Evolutionary conservation across 805 yeast genomes (phyloP), one percentile per base, ranked within the genome.

Genomic region (Metschnikowia proteae): DNA sequence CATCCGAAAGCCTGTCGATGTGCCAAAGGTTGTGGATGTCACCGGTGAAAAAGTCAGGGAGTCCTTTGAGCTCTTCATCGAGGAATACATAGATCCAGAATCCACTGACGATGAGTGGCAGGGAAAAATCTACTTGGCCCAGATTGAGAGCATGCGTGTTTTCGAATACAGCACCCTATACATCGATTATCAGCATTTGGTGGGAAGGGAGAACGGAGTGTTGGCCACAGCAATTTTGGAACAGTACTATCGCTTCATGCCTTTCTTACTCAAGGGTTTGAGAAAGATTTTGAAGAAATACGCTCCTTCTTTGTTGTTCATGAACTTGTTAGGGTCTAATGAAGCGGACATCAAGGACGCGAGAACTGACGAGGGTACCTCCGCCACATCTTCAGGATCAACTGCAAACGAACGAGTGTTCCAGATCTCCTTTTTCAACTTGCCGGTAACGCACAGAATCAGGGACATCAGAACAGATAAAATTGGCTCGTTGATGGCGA

Each of bases 11-110:
- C 47, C 53, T 6, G 58, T 57, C 29, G 58, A 55, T 27, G 88
- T 92, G 46, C 90, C 95, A 27, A 88, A 86, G 62, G 96, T 94
- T 27, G 81, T 81, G 27, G 99, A 94, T 70, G 81, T 82, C 41
- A 89, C 97, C 3, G 97, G 96, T 50, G 97, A 91, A 63, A 88
- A 88, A 58, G 97, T 94, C 13, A 80, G 92, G 38, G 96, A 89
- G 65, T 83, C 91, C 11, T 92, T 94, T 65, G 96, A 91, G 64
- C 81, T 78, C 55, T 92, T 92, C 61, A 68, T 92, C 48, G 86
- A 83, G 60, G 86, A 80, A 30, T 92, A 74, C 61, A 69, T 70
- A 3, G 79, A 79, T 39, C 55, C 55, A 9, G 71, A 67, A 6
- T 64, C 70, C 22, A 63, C 63, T 13, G 70, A 63, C 23, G 60